Conservation (phyloP, 2,329 filamentous ascomycete species). For the Monosporascus cannonballus region DNA sequence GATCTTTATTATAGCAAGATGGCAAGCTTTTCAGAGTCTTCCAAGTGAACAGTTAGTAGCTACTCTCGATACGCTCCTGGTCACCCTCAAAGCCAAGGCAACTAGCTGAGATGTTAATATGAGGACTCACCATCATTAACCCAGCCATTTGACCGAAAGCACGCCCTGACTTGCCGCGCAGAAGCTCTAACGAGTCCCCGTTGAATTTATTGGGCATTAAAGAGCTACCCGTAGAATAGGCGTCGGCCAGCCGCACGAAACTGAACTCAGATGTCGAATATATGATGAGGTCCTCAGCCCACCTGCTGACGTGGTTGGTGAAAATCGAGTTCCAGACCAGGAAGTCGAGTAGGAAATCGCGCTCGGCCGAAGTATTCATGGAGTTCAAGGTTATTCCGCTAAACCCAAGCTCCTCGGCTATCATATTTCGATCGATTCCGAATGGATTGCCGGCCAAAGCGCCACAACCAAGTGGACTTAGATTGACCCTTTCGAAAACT, state of each 20-base stretch:
- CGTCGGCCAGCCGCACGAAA: conserved; percentile 70
- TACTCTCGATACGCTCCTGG: conserved; percentile 19
- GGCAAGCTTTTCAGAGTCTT: conserved; percentile 56
- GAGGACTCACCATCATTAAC: conserved; percentile 48
- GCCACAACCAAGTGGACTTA: conserved; percentile 64
- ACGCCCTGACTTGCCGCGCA: conserved; percentile 71
- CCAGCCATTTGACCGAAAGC: conserved; percentile 68
- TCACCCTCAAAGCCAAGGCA: conserved; percentile 12
- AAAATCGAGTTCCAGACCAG: conserved; percentile 75
- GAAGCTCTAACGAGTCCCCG: conserved; percentile 61
- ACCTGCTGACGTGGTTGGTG: conserved; percentile 74
- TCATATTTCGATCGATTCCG: conserved; percentile 69
- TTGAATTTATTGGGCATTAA: conserved; percentile 67
- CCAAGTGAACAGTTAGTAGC: conserved; percentile 19
- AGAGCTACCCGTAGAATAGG: conserved; percentile 70
- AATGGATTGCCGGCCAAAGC: conserved; percentile 80
- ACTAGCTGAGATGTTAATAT: conserved; percentile 18
- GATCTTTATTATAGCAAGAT: conserved; percentile 71
- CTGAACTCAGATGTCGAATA: conserved; percentile 72
- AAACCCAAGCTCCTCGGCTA: conserved; percentile 77
- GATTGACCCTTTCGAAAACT: conserved; percentile 68
- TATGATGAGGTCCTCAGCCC: conserved; percentile 82
- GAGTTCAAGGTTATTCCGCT: conserved; percentile 69
- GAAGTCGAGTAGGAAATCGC: conserved; percentile 77
- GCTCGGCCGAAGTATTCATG: conserved; percentile 68